A percentile compares a stretch with the other conserved stretches of the same genome.
Conservation (phyloP, 768 basidiomycete species). For the Termitomyces eurrhizus region DNA sequence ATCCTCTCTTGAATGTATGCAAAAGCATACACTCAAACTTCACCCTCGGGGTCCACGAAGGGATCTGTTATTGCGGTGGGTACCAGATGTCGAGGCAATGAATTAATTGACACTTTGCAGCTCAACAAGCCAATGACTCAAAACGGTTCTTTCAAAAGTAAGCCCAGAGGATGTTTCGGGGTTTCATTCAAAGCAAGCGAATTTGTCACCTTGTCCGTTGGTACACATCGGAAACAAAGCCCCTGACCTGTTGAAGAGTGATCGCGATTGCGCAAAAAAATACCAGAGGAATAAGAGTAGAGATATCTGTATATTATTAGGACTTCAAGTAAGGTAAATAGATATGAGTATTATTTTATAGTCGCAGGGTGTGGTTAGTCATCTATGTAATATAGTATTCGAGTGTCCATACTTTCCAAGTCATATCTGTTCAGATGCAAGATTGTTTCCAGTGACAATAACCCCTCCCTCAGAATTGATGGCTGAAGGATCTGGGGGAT, state of each 20-base stretch:
- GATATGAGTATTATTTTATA: background rate
- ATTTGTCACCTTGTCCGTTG: too few relatives aligned
- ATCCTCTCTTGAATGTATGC: background rate
- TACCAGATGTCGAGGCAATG: too few relatives aligned
- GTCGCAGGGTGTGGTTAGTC: background rate
- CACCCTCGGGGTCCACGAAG: background rate
- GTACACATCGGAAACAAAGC: too few relatives aligned
- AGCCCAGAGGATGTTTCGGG: too few relatives aligned
- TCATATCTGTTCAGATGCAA: slow-evolving; percentile 4
- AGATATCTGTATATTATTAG: background rate
- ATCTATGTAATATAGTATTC: background rate
- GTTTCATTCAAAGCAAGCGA: too few relatives aligned
- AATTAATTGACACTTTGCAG: background rate
- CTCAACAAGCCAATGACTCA: background rate
- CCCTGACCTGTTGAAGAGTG: too few relatives aligned
- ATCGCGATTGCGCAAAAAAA: too few relatives aligned
- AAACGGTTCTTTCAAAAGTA: too few relatives aligned
- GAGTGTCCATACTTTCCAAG: background rate
- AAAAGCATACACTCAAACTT: background rate
- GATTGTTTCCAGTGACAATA: background rate
- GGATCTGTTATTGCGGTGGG: background rate
- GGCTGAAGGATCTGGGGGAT: slow-evolving; percentile 42
- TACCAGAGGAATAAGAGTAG: too few relatives aligned
- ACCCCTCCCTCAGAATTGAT: slow-evolving; percentile 10
- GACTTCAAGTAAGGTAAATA: background rate